Conservation (phyloP, 495 filamentous ascomycete genomes). For the Penicillium pulvis region DNA sequence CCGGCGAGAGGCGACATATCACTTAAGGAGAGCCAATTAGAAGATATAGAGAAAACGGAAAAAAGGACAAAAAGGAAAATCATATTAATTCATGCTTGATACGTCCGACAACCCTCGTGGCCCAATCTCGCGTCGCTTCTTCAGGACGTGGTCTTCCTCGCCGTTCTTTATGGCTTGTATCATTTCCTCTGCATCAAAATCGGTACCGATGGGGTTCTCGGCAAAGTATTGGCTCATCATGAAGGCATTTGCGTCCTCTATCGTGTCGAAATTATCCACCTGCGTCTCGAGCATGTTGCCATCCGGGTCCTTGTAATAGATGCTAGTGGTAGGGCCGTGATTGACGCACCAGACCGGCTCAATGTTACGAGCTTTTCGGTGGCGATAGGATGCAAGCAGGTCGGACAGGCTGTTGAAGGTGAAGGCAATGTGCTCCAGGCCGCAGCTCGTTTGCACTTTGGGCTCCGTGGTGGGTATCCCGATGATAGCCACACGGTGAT, state of each 20-base stretch:
- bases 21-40: no score
- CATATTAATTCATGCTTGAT: no score
- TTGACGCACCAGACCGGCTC: constrained; percentile 45
- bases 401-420: constrained; percentile 31
- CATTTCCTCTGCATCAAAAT: constrained; percentile 6
- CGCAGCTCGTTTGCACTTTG: constrained; percentile 23
- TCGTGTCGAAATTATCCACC: constrained; percentile 43
- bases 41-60: no score
- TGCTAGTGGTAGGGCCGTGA: constrained; percentile 44
- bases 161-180: constrained; percentile 1
- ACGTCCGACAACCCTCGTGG: no score
- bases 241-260: constrained; percentile 7
- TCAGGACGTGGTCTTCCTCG: constrained; percentile 4
- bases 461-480: constrained; percentile 19
- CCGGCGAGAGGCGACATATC: no score
- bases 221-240: constrained; percentile 2
- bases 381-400: constrained; percentile 24
- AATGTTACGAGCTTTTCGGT: constrained; percentile 32
- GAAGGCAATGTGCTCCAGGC: constrained; percentile 46
- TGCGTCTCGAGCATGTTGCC: constrained; percentile 50
- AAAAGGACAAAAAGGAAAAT: no score
- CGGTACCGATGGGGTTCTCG: constrained; percentile 10
- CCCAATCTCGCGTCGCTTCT: constrained; percentile 8
- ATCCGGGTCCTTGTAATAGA: constrained; percentile 52
- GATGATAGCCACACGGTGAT: constrained; percentile 49